Percentiles rank a stretch among this genome's conserved stretches.
These are phyloP conservation scores for Apophysomyces sp. DNA, from an alignment of 371 early-diverging fungal genomes.

Conservation along the genomic window DNA sequence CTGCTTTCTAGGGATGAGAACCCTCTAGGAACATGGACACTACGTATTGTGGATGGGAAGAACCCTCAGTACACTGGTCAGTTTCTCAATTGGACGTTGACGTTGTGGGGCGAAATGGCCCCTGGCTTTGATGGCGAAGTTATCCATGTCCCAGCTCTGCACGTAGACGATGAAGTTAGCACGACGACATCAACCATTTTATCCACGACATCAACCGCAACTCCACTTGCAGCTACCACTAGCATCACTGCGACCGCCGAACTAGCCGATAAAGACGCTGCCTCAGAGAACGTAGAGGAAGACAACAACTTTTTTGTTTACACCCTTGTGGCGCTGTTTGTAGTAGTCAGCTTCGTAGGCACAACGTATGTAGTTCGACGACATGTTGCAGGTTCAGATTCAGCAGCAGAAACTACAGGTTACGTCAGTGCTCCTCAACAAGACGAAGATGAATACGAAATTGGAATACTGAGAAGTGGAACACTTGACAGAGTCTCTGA, in stretches of 20 bases:
- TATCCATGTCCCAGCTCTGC: not conserved
- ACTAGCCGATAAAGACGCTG: not conserved
- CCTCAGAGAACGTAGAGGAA: not conserved
- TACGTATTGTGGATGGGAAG: constrained; percentile 59
- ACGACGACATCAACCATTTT: not conserved
- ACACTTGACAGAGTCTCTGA: not conserved
- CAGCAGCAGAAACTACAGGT: constrained; percentile 7
- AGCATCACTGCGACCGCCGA: constrained; percentile 4
- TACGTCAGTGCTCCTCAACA: constrained; percentile 8
- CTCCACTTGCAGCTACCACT: not conserved
- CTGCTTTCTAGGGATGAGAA: constrained; percentile 38
- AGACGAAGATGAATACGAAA: constrained; percentile 17
- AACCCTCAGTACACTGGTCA: constrained; percentile 46
- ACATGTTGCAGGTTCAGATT: not conserved
- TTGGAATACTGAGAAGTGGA: constrained; percentile 7
- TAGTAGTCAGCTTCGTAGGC: constrained; percentile 10
- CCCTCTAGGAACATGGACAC: constrained; percentile 56
- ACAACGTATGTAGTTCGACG: constrained; percentile 9
- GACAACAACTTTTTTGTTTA: constrained; percentile 17
- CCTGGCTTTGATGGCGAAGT: constrained; percentile 6
- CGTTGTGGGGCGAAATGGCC: constrained; percentile 65
- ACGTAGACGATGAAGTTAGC: not conserved
- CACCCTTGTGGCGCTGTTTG: constrained; percentile 4
- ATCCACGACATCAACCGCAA: not conserved
- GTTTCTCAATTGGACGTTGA: constrained; percentile 64